Evolutionary conservation across 2,329 filamentous ascomycete species (phyloP).

Genomic region (Beauveria sp.): DNA sequence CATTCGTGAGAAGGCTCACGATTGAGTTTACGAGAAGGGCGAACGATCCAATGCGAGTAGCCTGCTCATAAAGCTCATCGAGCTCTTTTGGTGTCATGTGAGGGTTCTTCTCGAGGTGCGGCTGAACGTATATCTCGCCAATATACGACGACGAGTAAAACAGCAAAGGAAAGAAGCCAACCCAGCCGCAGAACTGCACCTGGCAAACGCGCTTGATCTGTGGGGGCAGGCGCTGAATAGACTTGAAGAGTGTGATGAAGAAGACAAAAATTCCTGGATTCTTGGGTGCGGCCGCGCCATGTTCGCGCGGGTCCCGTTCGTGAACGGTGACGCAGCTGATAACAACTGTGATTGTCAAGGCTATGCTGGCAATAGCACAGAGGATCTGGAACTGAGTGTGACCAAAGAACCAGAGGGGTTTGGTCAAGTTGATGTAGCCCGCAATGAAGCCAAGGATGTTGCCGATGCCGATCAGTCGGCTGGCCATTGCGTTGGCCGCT

Average conservation of each 20-base stretch:
- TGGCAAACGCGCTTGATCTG: slow-evolving; percentile 77
- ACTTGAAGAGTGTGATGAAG: slow-evolving; percentile 69
- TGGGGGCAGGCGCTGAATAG: slow-evolving; percentile 69
- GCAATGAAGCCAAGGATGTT: slow-evolving; percentile 88
- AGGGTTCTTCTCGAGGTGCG: slow-evolving; percentile 68
- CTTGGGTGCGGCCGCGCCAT: slow-evolving; percentile 52
- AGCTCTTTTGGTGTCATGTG: slow-evolving; percentile 70
- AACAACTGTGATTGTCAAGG: slow-evolving; percentile 60
- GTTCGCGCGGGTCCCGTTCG: slow-evolving; percentile 73
- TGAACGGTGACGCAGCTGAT: slow-evolving; percentile 62
- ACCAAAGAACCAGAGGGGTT: slow-evolving; percentile 70
- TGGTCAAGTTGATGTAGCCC: slow-evolving; percentile 73
- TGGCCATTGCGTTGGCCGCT: slow-evolving; percentile 88
- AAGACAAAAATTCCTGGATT: slow-evolving; percentile 66
- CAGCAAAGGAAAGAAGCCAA: slow-evolving; percentile 91
- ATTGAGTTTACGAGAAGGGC: slow-evolving; percentile 84
- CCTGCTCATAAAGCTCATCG: slow-evolving; percentile 72
- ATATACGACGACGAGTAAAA: slow-evolving; percentile 95
- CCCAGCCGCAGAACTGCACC: slow-evolving; percentile 82
- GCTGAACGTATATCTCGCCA: slow-evolving; percentile 85
- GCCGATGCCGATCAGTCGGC: slow-evolving; percentile 74
- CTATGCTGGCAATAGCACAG: slow-evolving; percentile 73
- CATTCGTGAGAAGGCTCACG: slow-evolving; percentile 72
- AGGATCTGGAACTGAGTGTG: slow-evolving; percentile 89
- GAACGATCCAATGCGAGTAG: slow-evolving; percentile 80